Conservation (phyloP, 2,329 filamentous ascomycete genomes). For the Monosporascus sp. region DNA sequence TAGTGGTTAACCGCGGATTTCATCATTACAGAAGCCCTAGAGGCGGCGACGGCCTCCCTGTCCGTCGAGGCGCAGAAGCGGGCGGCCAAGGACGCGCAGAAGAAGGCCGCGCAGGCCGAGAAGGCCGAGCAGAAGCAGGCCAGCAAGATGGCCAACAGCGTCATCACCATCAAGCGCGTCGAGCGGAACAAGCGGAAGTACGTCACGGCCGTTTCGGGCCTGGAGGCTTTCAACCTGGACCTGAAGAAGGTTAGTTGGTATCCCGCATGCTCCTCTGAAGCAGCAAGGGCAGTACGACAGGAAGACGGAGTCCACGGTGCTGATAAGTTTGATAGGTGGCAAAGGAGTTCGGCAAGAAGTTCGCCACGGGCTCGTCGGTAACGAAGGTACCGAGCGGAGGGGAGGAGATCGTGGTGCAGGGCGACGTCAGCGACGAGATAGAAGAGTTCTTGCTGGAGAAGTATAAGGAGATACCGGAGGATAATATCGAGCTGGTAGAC, state of each 20-base stretch:
- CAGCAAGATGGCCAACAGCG: constrained; percentile 75
- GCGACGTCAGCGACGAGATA: constrained; percentile 92
- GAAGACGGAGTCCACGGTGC: too few relatives aligned
- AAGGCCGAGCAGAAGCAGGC: constrained; percentile 78
- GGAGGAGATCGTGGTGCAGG: constrained; percentile 97
- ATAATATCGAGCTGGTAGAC: constrained; percentile 91
- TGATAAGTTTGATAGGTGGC: constrained; percentile 41
- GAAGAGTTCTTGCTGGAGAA: constrained; percentile 85
- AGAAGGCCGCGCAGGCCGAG: constrained; percentile 93
- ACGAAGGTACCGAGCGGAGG: constrained; percentile 81
- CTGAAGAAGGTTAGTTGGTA: constrained; percentile 65
- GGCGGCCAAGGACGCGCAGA: constrained; percentile 90
- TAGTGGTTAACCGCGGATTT: constrained; percentile 1
- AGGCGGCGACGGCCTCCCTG: constrained; percentile 78
- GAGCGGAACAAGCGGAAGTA: constrained; percentile 98
- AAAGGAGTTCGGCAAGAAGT: constrained; percentile 98
- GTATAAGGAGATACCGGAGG: constrained; percentile 85
- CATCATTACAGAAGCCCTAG: constrained; percentile 60
- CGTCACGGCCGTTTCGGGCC: constrained; percentile 84
- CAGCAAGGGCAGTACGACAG: too few relatives aligned
- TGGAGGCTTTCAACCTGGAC: constrained; percentile 87
- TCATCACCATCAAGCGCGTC: constrained; percentile 90
- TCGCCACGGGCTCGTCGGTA: constrained; percentile 88
- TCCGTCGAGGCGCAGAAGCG: constrained; percentile 90
- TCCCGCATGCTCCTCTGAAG: too few relatives aligned